These are phyloP conservation scores for Lactarius akahatsu DNA, from an alignment of 768 basidiomycete species.

Conservation along the genomic window DNA sequence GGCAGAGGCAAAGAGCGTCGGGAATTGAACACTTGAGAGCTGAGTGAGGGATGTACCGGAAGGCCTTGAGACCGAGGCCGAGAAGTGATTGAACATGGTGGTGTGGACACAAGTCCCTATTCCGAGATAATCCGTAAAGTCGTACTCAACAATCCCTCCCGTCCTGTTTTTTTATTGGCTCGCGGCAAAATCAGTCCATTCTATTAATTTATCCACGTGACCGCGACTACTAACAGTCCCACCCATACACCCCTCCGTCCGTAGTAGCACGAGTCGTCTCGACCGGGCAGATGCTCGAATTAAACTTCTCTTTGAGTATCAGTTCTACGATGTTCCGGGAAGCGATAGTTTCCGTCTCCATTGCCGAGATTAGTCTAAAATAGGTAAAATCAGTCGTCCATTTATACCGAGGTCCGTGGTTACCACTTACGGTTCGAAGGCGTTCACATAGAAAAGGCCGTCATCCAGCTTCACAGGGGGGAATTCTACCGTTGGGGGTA, in stretches of 20 bases:
- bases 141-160: background rate
- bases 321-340: constrained; percentile 82
- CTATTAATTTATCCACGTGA: constrained; percentile 1
- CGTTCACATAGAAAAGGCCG: constrained; percentile 88
- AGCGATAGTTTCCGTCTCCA: constrained; percentile 90
- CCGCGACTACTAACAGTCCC: constrained; percentile 26
- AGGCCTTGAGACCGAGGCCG: constrained; percentile 40
- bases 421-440: constrained; percentile 77
- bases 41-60: constrained; percentile 44
- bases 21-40: constrained; percentile 48
- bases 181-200: constrained; percentile 23
- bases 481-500: constrained; percentile 64
- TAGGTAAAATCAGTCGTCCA: background rate
- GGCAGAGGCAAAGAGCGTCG: constrained; percentile 44
- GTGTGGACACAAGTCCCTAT: background rate
- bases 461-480: constrained; percentile 75
- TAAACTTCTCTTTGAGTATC: constrained; percentile 70
- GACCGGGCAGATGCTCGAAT: constrained; percentile 59
- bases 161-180: constrained; percentile 16
- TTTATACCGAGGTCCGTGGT: background rate
- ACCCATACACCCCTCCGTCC: constrained; percentile 10
- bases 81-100: constrained; percentile 33
- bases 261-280: background rate
- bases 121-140: background rate
- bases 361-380: constrained; percentile 76